phyloP scores from a whole-genome alignment of 2,329 filamentous ascomycete species.

The Microcyclospora pomicola region DNA sequence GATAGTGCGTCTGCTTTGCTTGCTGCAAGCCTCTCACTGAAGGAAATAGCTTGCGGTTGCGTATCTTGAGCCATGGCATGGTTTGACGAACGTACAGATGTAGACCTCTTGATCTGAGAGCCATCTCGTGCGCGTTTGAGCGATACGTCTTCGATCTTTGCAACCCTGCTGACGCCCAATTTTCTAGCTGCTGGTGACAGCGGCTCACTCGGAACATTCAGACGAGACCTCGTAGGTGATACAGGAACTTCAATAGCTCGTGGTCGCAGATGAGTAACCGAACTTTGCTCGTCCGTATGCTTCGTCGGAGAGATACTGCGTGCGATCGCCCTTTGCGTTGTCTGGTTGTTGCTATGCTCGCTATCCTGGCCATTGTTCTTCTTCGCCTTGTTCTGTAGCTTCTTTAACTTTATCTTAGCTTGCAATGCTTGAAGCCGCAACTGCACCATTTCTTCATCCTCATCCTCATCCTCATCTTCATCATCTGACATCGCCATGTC shows the following conservation, averaged over 20 bases:
- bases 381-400: constrained; percentile 48
- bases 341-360: constrained; percentile 1
- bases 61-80: constrained; percentile 1
- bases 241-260: constrained; percentile 58
- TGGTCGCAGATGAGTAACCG: neutral
- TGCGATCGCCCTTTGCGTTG: neutral
- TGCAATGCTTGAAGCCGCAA: constrained; percentile 80
- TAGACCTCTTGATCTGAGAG: constrained; percentile 14
- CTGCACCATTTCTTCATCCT: constrained; percentile 81
- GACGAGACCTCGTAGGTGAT: constrained; percentile 45
- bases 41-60: constrained; percentile 39
- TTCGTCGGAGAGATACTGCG: too few relatives aligned
- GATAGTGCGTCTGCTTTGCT: constrained; percentile 36
- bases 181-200: constrained; percentile 67
- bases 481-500: constrained; percentile 36
- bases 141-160: constrained; percentile 69
- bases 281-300: too few relatives aligned
- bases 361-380: neutral
- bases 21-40: constrained; percentile 74
- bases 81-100: constrained; percentile 5
- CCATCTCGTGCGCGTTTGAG: constrained; percentile 51
- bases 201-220: constrained; percentile 36
- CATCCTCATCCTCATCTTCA: constrained; percentile 53
- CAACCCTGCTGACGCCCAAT: constrained; percentile 79
- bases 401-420: constrained; percentile 75